These are phyloP conservation scores for Elsinoe batatas DNA, from an alignment of 2,329 filamentous ascomycete genomes.

Conservation along the genomic window DNA sequence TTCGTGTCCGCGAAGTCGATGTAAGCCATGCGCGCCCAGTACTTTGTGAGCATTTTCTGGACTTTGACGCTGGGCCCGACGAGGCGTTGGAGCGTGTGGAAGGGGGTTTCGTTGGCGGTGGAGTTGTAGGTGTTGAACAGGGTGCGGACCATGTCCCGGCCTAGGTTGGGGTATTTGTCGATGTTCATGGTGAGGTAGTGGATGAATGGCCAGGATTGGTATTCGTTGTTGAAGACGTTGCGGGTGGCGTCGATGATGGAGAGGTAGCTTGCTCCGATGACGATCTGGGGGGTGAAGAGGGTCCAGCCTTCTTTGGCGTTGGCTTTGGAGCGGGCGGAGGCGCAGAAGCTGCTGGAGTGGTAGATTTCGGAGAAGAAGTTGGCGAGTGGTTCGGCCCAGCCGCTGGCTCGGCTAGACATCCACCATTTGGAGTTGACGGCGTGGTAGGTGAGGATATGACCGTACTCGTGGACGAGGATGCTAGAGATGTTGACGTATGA, in stretches of 20 bases:
- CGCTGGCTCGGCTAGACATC: constrained; percentile 37
- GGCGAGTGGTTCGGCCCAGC: constrained; percentile 45
- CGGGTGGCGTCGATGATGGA: constrained; percentile 35
- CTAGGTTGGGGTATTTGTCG: constrained; percentile 30
- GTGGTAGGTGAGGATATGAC: constrained; percentile 35
- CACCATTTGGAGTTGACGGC: constrained; percentile 33
- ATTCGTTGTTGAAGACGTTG: constrained; percentile 34
- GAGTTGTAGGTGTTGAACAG: constrained; percentile 35
- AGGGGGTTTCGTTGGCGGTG: constrained; percentile 41
- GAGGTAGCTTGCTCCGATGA: constrained; percentile 39
- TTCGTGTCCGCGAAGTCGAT: constrained; percentile 40
- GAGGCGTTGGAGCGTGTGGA: constrained; percentile 38
- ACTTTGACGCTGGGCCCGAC: constrained; percentile 19
- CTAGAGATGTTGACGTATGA: constrained; percentile 31
- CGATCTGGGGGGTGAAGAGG: constrained; percentile 35
- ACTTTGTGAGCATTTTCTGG: constrained; percentile 38
- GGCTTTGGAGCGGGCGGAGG: constrained; percentile 27
- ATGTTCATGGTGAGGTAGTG: constrained; percentile 41
- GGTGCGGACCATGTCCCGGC: constrained; percentile 17
- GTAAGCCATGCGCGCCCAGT: constrained; percentile 46
- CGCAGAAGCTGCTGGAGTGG: constrained; percentile 34
- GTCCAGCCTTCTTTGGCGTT: constrained; percentile 26
- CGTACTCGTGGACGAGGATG: constrained; percentile 43
- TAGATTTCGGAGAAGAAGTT: constrained; percentile 44
- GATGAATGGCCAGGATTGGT: constrained; percentile 44